phyloP scores from a whole-genome alignment of 2,329 filamentous ascomycete species.

The Beauveria asiatica region DNA sequence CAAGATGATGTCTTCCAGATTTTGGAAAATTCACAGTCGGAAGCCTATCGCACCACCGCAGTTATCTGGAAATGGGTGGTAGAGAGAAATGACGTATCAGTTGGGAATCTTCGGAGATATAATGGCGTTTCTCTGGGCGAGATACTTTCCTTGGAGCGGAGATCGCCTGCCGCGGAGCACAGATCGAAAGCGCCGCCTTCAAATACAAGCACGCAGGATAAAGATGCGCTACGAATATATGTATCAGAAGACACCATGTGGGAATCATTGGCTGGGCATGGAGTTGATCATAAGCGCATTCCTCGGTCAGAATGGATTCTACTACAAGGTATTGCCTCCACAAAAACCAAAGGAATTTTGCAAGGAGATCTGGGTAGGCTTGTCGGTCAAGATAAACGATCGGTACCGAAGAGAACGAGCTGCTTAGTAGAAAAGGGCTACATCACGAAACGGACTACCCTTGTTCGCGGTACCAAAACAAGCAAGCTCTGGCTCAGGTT shows the following conservation, averaged over 20 bases:
- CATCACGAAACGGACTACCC: conserved; percentile 50
- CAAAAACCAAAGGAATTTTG: conserved; percentile 45
- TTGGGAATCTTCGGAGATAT: conserved; percentile 24
- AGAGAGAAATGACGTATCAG: conserved; percentile 26
- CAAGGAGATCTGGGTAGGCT: conserved; percentile 51
- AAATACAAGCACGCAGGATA: not conserved
- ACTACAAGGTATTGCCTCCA: conserved; percentile 48
- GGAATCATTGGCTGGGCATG: conserved; percentile 51
- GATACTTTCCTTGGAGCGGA: conserved; percentile 18
- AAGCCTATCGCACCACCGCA: conserved; percentile 20
- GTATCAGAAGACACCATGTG: conserved; percentile 49
- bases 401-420: conserved; percentile 53
- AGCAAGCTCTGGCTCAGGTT: conserved; percentile 53
- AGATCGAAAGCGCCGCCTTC: not conserved
- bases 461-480: conserved; percentile 50
- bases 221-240: conserved; percentile 27
- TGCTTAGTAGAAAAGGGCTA: conserved; percentile 52
- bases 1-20: conserved; percentile 14
- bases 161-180: not conserved
- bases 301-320: conserved; percentile 52
- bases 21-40: conserved; percentile 8
- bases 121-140: conserved; percentile 32
- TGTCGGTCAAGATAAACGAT: conserved; percentile 55
- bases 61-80: conserved; percentile 30
- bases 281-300: conserved; percentile 48